Evolutionary conservation across 176 grass and related monocot genomes (phyloP).

Genomic region (Echinochloa phyllopogon): DNA sequence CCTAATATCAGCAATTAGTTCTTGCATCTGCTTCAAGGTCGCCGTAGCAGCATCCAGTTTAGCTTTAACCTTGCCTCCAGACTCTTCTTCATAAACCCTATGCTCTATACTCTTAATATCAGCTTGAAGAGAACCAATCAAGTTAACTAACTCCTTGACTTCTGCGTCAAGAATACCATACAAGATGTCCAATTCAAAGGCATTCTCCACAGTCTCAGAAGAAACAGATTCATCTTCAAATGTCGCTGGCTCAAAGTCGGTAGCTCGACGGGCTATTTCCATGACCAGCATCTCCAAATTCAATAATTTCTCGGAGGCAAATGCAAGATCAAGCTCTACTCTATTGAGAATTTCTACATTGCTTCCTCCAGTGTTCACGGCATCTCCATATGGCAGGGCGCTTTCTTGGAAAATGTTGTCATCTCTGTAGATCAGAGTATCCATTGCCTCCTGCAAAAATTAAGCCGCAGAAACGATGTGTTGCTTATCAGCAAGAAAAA

Average conservation of each 20-base stretch:
- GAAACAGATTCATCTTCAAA: constrained; percentile 54
- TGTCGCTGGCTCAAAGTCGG: constrained; percentile 57
- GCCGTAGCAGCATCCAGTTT: constrained; percentile 59
- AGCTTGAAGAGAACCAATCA: constrained; percentile 61
- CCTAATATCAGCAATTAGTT: constrained; percentile 73
- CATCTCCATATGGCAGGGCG: constrained; percentile 5
- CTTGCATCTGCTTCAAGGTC: constrained; percentile 73
- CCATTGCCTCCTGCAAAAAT: constrained; percentile 52
- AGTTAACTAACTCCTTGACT: constrained; percentile 74
- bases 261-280: constrained; percentile 68
- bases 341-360: constrained; percentile 63
- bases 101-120: constrained; percentile 64
- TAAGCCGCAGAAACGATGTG: not conserved
- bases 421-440: constrained; percentile 28
- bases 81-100: constrained; percentile 52
- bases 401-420: constrained; percentile 37
- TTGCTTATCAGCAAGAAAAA: not conserved
- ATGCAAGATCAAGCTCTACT: constrained; percentile 73
- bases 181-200: constrained; percentile 71
- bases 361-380: constrained; percentile 34
- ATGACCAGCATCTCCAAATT: constrained; percentile 89
- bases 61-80: constrained; percentile 49
- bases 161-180: constrained; percentile 73
- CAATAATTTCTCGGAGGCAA: constrained; percentile 81
- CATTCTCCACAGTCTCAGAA: constrained; percentile 56